Evolutionary conservation across 176 grass and related monocot genomes (phyloP), one percentile per base, ranked within the genome.

Genomic region (Phoenix dactylifera): DNA sequence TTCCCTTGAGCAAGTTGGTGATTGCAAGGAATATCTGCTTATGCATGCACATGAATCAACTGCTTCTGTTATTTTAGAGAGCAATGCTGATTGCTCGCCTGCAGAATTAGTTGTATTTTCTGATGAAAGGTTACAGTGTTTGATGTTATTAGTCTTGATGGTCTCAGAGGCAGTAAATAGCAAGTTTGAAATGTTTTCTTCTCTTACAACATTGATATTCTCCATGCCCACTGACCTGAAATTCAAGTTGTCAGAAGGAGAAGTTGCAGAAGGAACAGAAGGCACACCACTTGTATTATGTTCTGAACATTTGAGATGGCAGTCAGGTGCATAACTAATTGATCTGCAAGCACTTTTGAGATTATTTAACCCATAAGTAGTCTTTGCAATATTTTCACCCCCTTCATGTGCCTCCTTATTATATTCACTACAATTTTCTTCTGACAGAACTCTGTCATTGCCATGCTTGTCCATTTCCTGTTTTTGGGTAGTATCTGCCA

Each of bases 191-290:
- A 55, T 54, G 15, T 4, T 44, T 58, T 32, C 63, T 71, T 49
- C 52, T 32, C 67, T 71, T 49, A 51, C 52, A 6, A 24, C 55
- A 52, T 35, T 73, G 60, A 16, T 52, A 74, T 66, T 59, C 65
- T 73, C 79, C 17, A 80, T 50, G 50, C 35, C 35, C 35, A 44
- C 7, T 44, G 10, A 12, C 35, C 12, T 44, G 9, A 44, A 44
- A 12, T 44, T 12, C 35, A 44, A 14, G 35, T 70, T 69, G 58
- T 70, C 59, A 44, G 76, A 70, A 52, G 73, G 63, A 67, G 73
- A 28, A 61, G 72, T 73, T 24, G 72, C 56, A 61, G 64, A 79
- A 52, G 55, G 26, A 73, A 83, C 16, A 58, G 52, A 59, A 70
- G 54, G 28, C 25, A 73, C 62, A 35, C 72, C 72, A 51, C 58